Percentiles rank a stretch among this genome's conserved stretches.
phyloP scores from a whole-genome alignment of 2,329 filamentous ascomycete genomes.

The Exophiala mesophila region DNA sequence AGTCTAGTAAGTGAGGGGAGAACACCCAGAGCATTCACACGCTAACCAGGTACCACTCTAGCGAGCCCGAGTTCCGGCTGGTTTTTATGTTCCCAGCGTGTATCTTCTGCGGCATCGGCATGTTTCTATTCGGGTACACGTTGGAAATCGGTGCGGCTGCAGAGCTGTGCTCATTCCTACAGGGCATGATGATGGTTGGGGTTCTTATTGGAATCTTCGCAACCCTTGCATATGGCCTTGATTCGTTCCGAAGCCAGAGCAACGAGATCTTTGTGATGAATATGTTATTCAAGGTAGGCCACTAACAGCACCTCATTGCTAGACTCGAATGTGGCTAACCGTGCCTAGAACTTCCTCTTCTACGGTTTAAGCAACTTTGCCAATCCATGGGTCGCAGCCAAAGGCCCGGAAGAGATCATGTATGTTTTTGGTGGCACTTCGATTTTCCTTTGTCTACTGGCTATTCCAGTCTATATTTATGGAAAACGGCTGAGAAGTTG shows the following conservation, averaged over 20 bases:
- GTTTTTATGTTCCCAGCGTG: conserved; percentile 25
- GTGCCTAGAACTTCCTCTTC: conserved; percentile 29
- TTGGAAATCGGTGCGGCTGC: conserved; percentile 18
- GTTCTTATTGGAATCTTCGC: conserved; percentile 29
- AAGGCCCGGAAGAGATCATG: conserved; percentile 28
- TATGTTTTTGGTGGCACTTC: conserved; percentile 30
- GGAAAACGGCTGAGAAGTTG: conserved; percentile 25
- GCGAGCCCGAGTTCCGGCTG: conserved; percentile 30
- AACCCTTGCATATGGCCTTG: conserved; percentile 26
- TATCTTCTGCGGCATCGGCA: conserved; percentile 26
- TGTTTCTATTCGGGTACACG: conserved; percentile 30
- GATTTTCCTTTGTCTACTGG: conserved; percentile 25
- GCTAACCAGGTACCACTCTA: no score
- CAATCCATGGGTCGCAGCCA: conserved; percentile 27
- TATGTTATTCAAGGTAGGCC: conserved; percentile 28
- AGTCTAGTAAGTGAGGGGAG: conserved; percentile 32
- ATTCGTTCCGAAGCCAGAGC: conserved; percentile 28
- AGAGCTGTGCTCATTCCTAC: conserved; percentile 28
- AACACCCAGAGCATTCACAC: no score
- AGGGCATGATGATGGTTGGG: conserved; percentile 29
- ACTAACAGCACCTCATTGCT: no score
- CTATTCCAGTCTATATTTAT: conserved; percentile 29
- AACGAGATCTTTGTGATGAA: conserved; percentile 31
- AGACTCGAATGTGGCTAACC: no score
- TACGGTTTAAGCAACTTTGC: conserved; percentile 29